phyloP scores from a whole-genome alignment of 1,284 basidiomycete genomes.

The Marasmius sp. region DNA sequence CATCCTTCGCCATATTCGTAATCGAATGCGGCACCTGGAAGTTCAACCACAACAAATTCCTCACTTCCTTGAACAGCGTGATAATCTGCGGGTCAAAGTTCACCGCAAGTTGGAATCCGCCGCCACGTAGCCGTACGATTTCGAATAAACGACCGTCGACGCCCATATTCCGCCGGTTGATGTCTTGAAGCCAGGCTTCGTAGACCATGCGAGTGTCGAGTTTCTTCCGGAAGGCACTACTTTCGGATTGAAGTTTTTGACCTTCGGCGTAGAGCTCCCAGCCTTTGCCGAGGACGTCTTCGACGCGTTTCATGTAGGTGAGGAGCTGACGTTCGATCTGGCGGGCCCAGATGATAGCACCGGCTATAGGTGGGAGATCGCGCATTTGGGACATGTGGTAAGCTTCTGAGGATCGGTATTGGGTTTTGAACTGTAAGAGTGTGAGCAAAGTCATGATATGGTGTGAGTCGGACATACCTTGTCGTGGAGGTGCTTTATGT shows the following conservation, averaged over 20 bases:
- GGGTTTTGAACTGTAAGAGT: constrained; percentile 76
- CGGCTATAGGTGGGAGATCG: constrained; percentile 94
- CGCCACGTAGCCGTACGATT: constrained; percentile 79
- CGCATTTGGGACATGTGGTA: constrained; percentile 99
- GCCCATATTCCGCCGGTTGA: constrained; percentile 88
- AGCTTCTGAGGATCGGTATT: constrained; percentile 93
- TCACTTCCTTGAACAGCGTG: constrained; percentile 96
- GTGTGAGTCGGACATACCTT: constrained; percentile 54
- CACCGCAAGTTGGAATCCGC: constrained; percentile 86
- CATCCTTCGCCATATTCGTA: constrained; percentile 96
- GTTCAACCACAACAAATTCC: constrained; percentile 93
- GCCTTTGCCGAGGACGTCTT: constrained; percentile 96
- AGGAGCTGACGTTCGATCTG: constrained; percentile 97
- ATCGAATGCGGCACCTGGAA: constrained; percentile 95
- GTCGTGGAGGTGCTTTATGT: constrained; percentile 93
- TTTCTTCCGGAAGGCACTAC: constrained; percentile 90
- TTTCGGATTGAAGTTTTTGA: constrained; percentile 93
- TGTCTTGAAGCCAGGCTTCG: constrained; percentile 96
- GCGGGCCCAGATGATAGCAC: constrained; percentile 97
- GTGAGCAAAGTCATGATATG: constrained; percentile 8
- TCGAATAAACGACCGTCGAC: constrained; percentile 97
- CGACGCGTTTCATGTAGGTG: constrained; percentile 99
- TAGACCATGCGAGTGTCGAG: constrained; percentile 93
- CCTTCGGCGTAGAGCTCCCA: constrained; percentile 99
- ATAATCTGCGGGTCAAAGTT: constrained; percentile 99